Evolutionary conservation across 177 flowering plant genomes (phyloP).

Genomic region (Vitis hybrid): DNA sequence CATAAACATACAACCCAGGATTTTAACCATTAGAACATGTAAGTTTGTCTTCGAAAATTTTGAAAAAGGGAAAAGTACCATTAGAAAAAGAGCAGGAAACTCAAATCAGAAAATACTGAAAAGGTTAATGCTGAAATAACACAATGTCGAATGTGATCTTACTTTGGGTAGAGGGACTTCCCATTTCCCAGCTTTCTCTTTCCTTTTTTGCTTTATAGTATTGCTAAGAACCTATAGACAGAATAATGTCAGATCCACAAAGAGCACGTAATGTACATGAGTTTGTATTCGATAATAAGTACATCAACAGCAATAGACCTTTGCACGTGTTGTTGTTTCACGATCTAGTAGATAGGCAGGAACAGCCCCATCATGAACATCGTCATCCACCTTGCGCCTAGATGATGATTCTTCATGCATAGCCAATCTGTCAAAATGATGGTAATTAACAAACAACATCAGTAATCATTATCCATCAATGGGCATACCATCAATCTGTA

Average conservation of each 20-base stretch:
- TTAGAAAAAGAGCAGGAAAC: not conserved
- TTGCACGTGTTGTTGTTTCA: slow-evolving; percentile 88
- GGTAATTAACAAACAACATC: not conserved
- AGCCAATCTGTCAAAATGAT: slow-evolving; percentile 51
- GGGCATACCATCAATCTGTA: not conserved
- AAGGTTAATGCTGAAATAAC: not conserved
- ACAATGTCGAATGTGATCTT: not conserved
- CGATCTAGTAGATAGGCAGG: slow-evolving; percentile 97
- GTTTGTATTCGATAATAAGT: not conserved
- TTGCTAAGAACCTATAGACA: slow-evolving; percentile 78
- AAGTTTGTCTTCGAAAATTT: not conserved
- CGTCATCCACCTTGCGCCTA: slow-evolving; percentile 89
- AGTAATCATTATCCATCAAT: not conserved
- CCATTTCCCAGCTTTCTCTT: slow-evolving; percentile 99
- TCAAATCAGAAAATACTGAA: not conserved
- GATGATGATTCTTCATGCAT: slow-evolving; percentile 89
- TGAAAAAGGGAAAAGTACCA: not conserved
- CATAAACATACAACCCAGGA: not conserved
- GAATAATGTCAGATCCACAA: slow-evolving; percentile 2
- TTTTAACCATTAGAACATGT: no score
- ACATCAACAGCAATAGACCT: slow-evolving; percentile 35
- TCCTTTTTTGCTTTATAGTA: slow-evolving; percentile 95
- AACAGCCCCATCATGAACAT: slow-evolving; percentile 84
- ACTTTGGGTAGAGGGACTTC: slow-evolving; percentile 99
- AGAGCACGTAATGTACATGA: not conserved